These are phyloP conservation scores for Nannochloropsis gaditana DNA, from an alignment of 108 stramenopile species.

Conservation along the genomic window DNA sequence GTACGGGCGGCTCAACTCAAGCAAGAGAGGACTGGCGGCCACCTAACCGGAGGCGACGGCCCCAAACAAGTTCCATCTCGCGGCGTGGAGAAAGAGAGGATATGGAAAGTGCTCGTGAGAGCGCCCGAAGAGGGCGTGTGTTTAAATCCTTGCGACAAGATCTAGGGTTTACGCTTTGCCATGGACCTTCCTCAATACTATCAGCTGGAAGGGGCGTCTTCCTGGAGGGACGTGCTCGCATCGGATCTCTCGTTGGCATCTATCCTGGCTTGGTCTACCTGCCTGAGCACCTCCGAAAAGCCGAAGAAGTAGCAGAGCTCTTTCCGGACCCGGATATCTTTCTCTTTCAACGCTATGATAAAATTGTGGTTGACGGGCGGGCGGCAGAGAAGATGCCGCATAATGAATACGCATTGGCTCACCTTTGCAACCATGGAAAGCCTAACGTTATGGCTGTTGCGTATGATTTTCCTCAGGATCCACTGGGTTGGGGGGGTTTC, in stretches of 20 bases:
- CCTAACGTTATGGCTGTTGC: constrained; percentile 1
- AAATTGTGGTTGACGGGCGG: constrained; percentile 5
- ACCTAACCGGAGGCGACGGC: neutral
- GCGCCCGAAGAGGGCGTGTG: neutral
- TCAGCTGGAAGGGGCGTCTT: constrained; percentile 19
- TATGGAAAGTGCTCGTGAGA: neutral
- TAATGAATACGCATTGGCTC: neutral
- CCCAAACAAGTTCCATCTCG: neutral
- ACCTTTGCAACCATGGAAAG: constrained; percentile 13
- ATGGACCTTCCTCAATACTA: neutral
- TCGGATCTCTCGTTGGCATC: neutral
- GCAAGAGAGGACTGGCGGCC: neutral
- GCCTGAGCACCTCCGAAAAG: neutral
- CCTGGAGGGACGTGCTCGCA: neutral
- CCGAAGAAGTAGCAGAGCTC: constrained; percentile 10
- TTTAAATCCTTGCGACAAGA: neutral
- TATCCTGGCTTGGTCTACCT: constrained; percentile 5
- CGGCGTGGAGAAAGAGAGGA: neutral
- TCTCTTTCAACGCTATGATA: constrained; percentile 7
- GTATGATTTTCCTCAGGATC: constrained; percentile 6
- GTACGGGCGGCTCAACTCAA: too few species aligned
- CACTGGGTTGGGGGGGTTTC: neutral
- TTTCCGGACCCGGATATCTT: constrained; percentile 1
- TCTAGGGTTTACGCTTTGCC: neutral
- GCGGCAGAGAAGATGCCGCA: neutral